Evolutionary conservation across 2,329 filamentous ascomycete species (phyloP).

Genomic region (Fusarium sp.): DNA sequence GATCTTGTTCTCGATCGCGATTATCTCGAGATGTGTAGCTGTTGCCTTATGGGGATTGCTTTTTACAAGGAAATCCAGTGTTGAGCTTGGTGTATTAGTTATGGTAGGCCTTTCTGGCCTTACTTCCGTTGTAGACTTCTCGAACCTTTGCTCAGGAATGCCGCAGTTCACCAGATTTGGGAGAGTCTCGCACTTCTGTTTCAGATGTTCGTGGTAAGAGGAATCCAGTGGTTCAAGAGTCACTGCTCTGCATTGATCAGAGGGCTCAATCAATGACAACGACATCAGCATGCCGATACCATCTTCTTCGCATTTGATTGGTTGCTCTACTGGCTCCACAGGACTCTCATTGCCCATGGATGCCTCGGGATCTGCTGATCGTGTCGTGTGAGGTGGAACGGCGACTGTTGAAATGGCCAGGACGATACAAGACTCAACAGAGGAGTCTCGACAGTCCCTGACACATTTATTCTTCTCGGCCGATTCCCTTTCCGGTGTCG

Average conservation of each 20-base stretch:
- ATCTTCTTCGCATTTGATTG: background rate
- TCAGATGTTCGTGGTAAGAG: background rate
- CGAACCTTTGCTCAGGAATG: background rate
- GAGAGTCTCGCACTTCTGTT: background rate
- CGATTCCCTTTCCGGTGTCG: background rate
- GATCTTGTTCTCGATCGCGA: background rate
- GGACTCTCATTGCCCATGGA: background rate
- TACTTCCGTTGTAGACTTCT: background rate
- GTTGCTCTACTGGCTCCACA: background rate
- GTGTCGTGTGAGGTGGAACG: background rate
- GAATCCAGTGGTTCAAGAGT: background rate
- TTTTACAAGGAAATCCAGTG: no score
- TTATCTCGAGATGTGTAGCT: background rate
- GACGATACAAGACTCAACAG: background rate
- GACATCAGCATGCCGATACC: background rate
- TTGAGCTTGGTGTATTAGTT: background rate
- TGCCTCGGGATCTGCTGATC: background rate
- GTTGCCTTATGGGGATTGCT: background rate
- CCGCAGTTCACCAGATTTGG: no score
- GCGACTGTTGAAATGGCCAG: background rate
- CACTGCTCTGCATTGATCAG: background rate
- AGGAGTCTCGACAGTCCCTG: background rate
- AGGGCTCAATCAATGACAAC: background rate
- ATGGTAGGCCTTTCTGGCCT: background rate
- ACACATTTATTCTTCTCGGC: no score